These are phyloP conservation scores for Crithidia thermophila DNA, from an alignment of 208 protist species.

Conservation along the genomic window DNA sequence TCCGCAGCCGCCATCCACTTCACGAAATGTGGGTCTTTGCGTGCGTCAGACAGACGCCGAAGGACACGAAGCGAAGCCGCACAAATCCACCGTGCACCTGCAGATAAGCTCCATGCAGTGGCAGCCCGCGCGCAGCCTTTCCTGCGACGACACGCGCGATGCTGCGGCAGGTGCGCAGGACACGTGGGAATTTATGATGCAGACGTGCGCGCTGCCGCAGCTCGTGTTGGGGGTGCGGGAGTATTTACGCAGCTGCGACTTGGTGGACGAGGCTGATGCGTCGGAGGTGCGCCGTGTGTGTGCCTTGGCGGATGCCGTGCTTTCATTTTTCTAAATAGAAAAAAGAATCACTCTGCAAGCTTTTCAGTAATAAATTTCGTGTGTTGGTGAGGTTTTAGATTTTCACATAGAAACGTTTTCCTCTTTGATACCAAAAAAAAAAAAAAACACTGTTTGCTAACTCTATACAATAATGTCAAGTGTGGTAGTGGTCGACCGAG, in stretches of 20 bases:
- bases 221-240: constrained; percentile 37
- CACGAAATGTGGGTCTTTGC: too few relatives aligned
- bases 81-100: background rate
- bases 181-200: constrained; percentile 28
- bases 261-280: constrained; percentile 27
- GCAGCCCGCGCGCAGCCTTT: constrained; percentile 6
- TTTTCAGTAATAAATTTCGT: background rate
- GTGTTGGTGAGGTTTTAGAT: background rate
- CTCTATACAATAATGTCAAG: too few relatives aligned
- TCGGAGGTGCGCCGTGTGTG: constrained; percentile 31
- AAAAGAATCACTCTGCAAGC: background rate
- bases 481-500: too few relatives aligned
- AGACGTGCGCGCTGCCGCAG: constrained; percentile 44
- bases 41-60: too few relatives aligned
- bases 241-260: constrained; percentile 31
- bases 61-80: too few relatives aligned
- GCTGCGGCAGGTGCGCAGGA: constrained; percentile 8
- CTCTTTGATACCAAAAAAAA: too few relatives aligned
- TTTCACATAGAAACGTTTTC: background rate
- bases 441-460: too few relatives aligned
- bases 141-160: background rate
- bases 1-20: constrained; percentile 21
- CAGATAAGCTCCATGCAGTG: constrained; percentile 22
- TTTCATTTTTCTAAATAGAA: constrained; percentile 18
- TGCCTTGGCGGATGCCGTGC: constrained; percentile 10